Evolutionary conservation across 768 basidiomycete genomes (phyloP), one percentile per base, ranked within the genome.

Genomic region (Podaxis carcinomalis): DNA sequence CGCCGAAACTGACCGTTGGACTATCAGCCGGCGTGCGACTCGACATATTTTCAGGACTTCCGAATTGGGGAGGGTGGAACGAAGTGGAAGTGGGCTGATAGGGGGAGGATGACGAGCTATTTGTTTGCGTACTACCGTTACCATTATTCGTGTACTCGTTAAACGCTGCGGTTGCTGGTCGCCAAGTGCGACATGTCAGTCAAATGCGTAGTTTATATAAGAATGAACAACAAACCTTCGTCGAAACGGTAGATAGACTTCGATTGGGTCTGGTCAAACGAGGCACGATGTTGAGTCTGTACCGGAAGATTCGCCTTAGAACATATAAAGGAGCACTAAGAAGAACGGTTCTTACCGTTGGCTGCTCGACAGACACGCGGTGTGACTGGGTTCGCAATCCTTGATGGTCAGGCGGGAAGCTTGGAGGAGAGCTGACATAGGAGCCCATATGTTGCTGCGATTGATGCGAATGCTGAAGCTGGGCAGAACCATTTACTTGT

Each of bases 211-310:
- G 11, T 19, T 23, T 5, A 11, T 23, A 11, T 16, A 7, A 23
- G 47, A 23, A 13, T 23, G 47, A 49, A 14, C 3, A 6, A 51
- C 57, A 23, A 21, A 60, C 59, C 51, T 47, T 60, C 59, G 19
- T 60, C 59, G 32, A 60, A 46, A 36, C 42, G 51, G 19, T 60
- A 60, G 9, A 60, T 46, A 6, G 59, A 23, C 19, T 53, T 53
- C 4, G 59, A 16, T 27, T 58, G 57, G 19, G 59, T 35, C 16
- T 50, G 49, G 11, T 59, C 58, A 19, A 59, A 52, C 6, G 50
- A 46, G 25, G 27, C 37, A 16, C 40, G 58, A 40, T 59, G 58
- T 7, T 44, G 51, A 3, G 39, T 19, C 44, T 60, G 16, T 6
- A 47, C 28, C 14, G 5, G 21, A 36, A 6, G 21, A 47, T 49